Base-by-base conservation (phyloP, 2,329 filamentous ascomycete species). In the Fusarium haematococcum region DNA sequence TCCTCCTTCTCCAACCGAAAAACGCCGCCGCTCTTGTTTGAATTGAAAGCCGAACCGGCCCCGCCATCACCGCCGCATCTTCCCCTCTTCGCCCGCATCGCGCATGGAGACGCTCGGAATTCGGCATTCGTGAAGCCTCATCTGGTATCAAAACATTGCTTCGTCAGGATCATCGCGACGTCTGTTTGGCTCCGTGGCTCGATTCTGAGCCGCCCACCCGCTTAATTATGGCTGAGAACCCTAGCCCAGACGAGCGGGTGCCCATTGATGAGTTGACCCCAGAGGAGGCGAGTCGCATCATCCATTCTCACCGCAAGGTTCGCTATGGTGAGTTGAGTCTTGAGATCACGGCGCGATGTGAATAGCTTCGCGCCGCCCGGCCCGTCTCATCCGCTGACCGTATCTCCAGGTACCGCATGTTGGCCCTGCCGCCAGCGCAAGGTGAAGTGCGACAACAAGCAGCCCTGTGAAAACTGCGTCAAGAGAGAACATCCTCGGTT, bases 391-490 rank as follows among this genome's bases (percentile, higher is more conserved):
- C 58, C 59, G 61, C 69, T 75, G 50, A 77, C 73, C 50, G 56
- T 59, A 54, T 48, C 67, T 73, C 65, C 77, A 91, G 89, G 89
- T 67, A 91, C 89, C 48, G 89, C 89, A 6, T 92, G 91, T 77
- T 92, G 90, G 90, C 91, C 91, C 14, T 92, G 91, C 79, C 86
- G 91, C 54, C 91, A 92, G 81, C 87, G 91, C 73, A 92, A 92
- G 82, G 91, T 92, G 45, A 92, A 92, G 82, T 92, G 91, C 80
- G 90, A 92, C 83, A 92, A 92, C 81, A 90, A 91, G 80, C 88
- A 91, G 78, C 91, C 91, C 1, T 92, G 91, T 80, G 90, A 92
- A 78, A 92, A 92, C 79, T 92, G 91, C 78, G 87, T 91, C 78
- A 92, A 91, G 83, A 84, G 91, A 64, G 90, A 92, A 68, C 91